Evolutionary conservation across 1,284 basidiomycete genomes (phyloP).

Genomic region (Grifola frondosa): DNA sequence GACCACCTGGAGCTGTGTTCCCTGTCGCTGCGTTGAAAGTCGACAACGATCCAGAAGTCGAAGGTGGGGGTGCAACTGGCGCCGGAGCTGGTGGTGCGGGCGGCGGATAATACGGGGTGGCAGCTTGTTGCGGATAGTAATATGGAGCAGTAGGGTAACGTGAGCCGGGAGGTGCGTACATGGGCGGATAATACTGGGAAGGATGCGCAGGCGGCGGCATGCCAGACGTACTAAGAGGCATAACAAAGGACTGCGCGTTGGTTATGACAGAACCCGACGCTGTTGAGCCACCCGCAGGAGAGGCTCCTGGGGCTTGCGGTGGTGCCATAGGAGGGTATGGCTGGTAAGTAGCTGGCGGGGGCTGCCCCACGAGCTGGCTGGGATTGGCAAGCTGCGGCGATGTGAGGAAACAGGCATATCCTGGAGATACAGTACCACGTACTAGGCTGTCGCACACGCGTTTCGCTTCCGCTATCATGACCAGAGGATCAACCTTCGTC

Average conservation of each 20-base stretch:
- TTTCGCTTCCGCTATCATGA: constrained; percentile 73
- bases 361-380: constrained; percentile 57
- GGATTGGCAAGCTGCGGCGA: constrained; percentile 64
- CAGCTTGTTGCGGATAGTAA: constrained; percentile 41
- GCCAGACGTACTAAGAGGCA: constrained; percentile 49
- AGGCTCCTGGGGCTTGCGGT: constrained; percentile 22
- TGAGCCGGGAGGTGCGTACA: constrained; percentile 36
- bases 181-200: constrained; percentile 46
- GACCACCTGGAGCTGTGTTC: constrained; percentile 43
- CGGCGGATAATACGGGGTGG: constrained; percentile 37
- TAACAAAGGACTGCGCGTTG: constrained; percentile 68
- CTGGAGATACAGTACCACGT: constrained; percentile 25
- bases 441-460: constrained; percentile 74
- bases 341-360: constrained; percentile 57
- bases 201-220: constrained; percentile 35
- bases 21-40: constrained; percentile 37
- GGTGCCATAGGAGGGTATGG: constrained; percentile 27
- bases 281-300: constrained; percentile 26
- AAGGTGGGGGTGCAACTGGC: constrained; percentile 20
- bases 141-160: constrained; percentile 62
- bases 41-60: constrained; percentile 35
- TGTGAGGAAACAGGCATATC: constrained; percentile 10
- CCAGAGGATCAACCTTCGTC: constrained; percentile 68
- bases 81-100: constrained; percentile 19
- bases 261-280: constrained; percentile 48